These are phyloP conservation scores for Scutellaria minor DNA, from an alignment of 257 asterid species.

Conservation along the genomic window DNA sequence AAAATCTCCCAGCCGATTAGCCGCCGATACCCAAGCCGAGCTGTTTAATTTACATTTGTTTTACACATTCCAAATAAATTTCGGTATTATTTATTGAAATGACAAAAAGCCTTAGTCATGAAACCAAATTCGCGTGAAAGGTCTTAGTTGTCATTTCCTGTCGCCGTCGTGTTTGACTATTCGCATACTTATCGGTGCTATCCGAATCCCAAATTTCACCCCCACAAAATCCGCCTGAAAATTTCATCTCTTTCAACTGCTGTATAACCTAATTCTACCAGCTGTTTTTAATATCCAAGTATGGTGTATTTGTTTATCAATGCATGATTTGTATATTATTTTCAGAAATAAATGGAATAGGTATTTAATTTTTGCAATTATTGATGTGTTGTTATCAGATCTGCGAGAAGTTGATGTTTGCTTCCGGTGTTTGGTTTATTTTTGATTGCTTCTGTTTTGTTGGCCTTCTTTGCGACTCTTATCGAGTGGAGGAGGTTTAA, in stretches of 20 bases:
- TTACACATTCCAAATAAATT: too few relatives aligned
- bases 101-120: too few relatives aligned
- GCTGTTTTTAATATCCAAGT: constrained; percentile 2
- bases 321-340: constrained; percentile 20
- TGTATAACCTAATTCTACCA: constrained; percentile 16
- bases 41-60: too few relatives aligned
- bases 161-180: too few relatives aligned
- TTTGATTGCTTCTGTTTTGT: not conserved
- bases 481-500: constrained; percentile 2
- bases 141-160: too few relatives aligned
- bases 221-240: constrained; percentile 25
- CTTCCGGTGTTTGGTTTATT: constrained; percentile 1
- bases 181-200: not conserved
- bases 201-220: constrained; percentile 42
- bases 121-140: too few relatives aligned
- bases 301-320: constrained; percentile 6
- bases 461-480: constrained; percentile 8
- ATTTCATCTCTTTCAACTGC: constrained; percentile 32
- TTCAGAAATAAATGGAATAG: not conserved
- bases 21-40: too few relatives aligned
- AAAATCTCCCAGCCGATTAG: too few relatives aligned
- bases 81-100: too few relatives aligned
- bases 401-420: constrained; percentile 29
- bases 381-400: constrained; percentile 34
- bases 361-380: constrained; percentile 12